These are phyloP conservation scores for Linum trigynum DNA, from an alignment of 345 rosid species.

Conservation along the genomic window DNA sequence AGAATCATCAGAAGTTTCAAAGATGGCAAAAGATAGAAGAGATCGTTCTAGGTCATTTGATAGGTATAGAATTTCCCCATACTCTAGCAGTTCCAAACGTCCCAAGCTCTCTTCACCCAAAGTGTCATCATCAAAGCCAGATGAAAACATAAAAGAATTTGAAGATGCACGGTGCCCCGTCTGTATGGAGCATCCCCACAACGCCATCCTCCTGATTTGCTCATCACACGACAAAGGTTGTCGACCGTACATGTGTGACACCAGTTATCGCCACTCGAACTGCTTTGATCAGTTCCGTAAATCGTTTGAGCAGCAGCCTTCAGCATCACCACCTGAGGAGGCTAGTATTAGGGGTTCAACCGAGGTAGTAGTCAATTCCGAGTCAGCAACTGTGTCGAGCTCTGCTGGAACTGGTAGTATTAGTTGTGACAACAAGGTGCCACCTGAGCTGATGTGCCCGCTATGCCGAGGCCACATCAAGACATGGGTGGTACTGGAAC, in stretches of 20 bases:
- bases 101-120: conserved; percentile 31
- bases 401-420: conserved; percentile 5
- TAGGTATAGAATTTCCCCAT: conserved; percentile 48
- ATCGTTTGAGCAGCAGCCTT: conserved; percentile 41
- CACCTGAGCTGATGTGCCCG: conserved; percentile 59
- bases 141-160: conserved; percentile 69
- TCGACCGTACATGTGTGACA: conserved; percentile 94
- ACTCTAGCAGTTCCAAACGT: conserved; percentile 51
- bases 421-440: conserved; percentile 30
- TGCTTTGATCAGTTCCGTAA: conserved; percentile 87
- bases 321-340: conserved; percentile 27
- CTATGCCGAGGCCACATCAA: conserved; percentile 83
- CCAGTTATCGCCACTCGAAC: conserved; percentile 93
- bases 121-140: conserved; percentile 31
- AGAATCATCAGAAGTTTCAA: conserved; percentile 9
- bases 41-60: conserved; percentile 61
- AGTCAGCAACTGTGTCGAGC: conserved; percentile 11
- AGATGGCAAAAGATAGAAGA: conserved; percentile 91
- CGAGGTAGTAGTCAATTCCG: conserved; percentile 19
- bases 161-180: conserved; percentile 95
- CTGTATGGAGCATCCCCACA: conserved; percentile 99
- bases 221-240: conserved; percentile 91
- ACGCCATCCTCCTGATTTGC: conserved; percentile 84
- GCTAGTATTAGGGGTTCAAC: conserved; percentile 15
- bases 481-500: conserved; percentile 64